Conservation (phyloP, 306 rosid species). For the Lotus japonicus region DNA sequence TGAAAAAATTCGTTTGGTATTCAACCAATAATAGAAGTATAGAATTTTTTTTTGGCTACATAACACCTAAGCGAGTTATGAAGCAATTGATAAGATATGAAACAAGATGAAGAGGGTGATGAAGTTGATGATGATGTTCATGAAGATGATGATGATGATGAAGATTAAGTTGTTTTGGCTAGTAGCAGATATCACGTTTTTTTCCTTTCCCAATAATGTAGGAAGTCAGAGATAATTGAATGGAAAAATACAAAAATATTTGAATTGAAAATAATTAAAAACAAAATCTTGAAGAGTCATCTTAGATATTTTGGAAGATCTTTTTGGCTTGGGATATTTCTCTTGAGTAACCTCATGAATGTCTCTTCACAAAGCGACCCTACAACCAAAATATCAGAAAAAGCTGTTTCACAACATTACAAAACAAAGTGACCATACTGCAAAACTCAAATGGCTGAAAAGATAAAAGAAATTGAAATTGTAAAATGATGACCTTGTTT, state of each 20-base stretch:
- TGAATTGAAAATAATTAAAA: conserved; percentile 5
- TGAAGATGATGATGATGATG: no score
- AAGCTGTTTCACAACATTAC: conserved; percentile 14
- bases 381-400: conserved; percentile 34
- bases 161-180: conserved; percentile 6
- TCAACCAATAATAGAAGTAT: no score
- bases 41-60: no score
- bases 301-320: conserved; percentile 46
- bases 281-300: not conserved
- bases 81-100: no score
- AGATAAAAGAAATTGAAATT: not conserved
- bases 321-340: conserved; percentile 13
- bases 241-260: conserved; percentile 13
- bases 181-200: not conserved
- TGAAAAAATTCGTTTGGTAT: no score
- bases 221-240: not conserved
- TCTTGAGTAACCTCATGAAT: conserved; percentile 19
- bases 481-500: conserved; percentile 53
- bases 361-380: conserved; percentile 89
- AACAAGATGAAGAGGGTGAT: no score
- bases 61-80: no score
- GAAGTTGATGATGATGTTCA: no score
- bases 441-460: not conserved
- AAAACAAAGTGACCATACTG: conserved; percentile 10
- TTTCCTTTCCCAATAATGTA: not conserved